These are phyloP conservation scores for Taxillus chinensis DNA, from an alignment of 164 flowering plant genomes.

Conservation along the genomic window DNA sequence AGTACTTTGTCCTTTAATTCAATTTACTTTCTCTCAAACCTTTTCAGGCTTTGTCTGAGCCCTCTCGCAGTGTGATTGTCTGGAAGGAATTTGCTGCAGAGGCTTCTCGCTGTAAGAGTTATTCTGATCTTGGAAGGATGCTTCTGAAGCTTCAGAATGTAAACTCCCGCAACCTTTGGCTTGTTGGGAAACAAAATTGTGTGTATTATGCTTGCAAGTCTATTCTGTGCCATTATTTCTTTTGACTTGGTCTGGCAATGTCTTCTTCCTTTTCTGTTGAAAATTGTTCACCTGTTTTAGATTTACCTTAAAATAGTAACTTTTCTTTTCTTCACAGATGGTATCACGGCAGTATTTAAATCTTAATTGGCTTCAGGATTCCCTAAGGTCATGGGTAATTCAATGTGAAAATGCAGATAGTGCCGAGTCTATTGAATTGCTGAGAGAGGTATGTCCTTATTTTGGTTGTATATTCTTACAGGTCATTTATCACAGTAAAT, in stretches of 20 bases:
- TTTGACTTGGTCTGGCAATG: not conserved
- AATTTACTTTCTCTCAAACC: constrained; percentile 8
- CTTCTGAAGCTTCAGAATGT: constrained; percentile 78
- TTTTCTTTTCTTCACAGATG: constrained; percentile 44
- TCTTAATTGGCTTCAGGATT: constrained; percentile 54
- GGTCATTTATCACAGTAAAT: too few relatives aligned
- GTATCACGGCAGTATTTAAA: constrained; percentile 44
- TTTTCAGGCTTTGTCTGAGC: constrained; percentile 62
- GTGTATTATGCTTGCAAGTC: not conserved
- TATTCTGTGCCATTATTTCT: not conserved
- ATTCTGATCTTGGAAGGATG: constrained; percentile 82
- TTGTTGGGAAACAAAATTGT: not conserved
- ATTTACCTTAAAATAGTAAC: constrained; percentile 7
- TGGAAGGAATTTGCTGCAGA: constrained; percentile 94
- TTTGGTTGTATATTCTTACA: not conserved
- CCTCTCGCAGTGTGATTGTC: constrained; percentile 48
- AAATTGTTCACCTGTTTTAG: not conserved
- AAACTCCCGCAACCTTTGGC: constrained; percentile 19
- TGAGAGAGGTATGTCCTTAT: constrained; percentile 54
- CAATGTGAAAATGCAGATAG: constrained; percentile 56
- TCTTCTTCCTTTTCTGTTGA: not conserved
- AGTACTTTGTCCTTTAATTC: constrained; percentile 8
- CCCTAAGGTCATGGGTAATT: constrained; percentile 48
- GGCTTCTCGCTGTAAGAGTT: constrained; percentile 63
- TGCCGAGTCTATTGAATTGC: constrained; percentile 73